phyloP scores from a whole-genome alignment of 306 rosid genomes.

The Pyrus communis region DNA sequence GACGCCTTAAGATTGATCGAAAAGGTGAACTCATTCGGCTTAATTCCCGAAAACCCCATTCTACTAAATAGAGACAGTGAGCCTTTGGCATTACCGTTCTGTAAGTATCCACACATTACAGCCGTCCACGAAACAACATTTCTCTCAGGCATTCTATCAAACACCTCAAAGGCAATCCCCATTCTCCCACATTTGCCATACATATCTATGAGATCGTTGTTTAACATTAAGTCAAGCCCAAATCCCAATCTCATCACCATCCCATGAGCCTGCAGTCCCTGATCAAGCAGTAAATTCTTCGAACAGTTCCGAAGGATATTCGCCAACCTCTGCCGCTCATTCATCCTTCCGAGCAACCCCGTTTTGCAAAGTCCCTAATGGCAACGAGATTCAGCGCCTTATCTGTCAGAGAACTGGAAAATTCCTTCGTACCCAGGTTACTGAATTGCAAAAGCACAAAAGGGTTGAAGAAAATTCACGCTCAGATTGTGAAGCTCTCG shows the following conservation, averaged over 20 bases:
- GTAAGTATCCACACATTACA: slow-evolving; percentile 42
- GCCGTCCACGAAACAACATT: slow-evolving; percentile 40
- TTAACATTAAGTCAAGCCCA: slow-evolving; percentile 36
- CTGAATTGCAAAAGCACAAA: slow-evolving; percentile 25
- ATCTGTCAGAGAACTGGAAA: slow-evolving; percentile 39
- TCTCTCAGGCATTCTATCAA: slow-evolving; percentile 52
- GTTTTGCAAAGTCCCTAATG: slow-evolving; percentile 4
- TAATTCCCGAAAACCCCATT: slow-evolving; percentile 28
- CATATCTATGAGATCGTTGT: slow-evolving; percentile 49
- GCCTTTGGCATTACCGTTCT: slow-evolving; percentile 34
- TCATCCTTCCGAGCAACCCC: slow-evolving; percentile 14
- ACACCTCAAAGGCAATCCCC: slow-evolving; percentile 26
- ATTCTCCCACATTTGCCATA: slow-evolving; percentile 47
- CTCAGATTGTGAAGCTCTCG: slow-evolving; percentile 36
- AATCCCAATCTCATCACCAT: slow-evolving; percentile 31
- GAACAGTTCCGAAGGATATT: slow-evolving; percentile 35
- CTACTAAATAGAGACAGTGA: slow-evolving; percentile 31
- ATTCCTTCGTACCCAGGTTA: slow-evolving; percentile 39
- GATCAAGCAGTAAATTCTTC: slow-evolving; percentile 23
- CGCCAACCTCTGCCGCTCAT: slow-evolving; percentile 27
- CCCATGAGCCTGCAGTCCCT: slow-evolving; percentile 46
- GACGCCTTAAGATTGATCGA: slow-evolving; percentile 51
- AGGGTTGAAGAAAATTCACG: slow-evolving; percentile 48
- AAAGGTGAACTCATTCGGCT: slow-evolving; percentile 49
- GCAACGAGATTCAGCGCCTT: slow-evolving; percentile 9